Conservation (phyloP, 2,329 filamentous ascomycete species). For the Fusarium nurragi region DNA sequence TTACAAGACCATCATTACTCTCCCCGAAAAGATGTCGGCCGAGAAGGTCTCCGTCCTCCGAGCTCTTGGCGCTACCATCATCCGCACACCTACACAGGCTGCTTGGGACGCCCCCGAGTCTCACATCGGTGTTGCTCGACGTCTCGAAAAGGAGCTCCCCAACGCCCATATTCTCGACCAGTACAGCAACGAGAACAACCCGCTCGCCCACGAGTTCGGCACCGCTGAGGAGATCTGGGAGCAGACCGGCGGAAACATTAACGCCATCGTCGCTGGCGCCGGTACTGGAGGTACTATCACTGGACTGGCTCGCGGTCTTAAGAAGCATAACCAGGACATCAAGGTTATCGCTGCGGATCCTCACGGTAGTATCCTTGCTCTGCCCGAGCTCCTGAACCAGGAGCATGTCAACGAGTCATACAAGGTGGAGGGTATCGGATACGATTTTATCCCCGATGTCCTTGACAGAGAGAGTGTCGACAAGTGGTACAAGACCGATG, state of each 20-base stretch:
- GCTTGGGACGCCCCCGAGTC: slow-evolving; percentile 95
- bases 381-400: slow-evolving; percentile 82
- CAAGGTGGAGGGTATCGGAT: slow-evolving; percentile 98
- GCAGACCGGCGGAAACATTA: slow-evolving; percentile 85
- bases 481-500: slow-evolving; percentile 98
- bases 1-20: slow-evolving; percentile 98
- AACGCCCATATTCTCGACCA: slow-evolving; percentile 98
- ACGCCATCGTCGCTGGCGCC: slow-evolving; percentile 86
- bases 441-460: slow-evolving; percentile 97
- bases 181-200: slow-evolving; percentile 92
- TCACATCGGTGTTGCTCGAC: slow-evolving; percentile 92
- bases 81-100: slow-evolving; percentile 94
- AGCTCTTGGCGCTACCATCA: slow-evolving; percentile 95
- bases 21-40: slow-evolving; percentile 99
- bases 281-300: slow-evolving; percentile 97
- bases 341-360: slow-evolving; percentile 95
- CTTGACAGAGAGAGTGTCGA: slow-evolving; percentile 82
- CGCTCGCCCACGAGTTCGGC: slow-evolving; percentile 89
- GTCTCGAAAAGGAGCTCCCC: slow-evolving; percentile 93
- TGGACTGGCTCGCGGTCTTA: slow-evolving; percentile 83
- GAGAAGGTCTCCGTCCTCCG: slow-evolving; percentile 97
- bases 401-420: slow-evolving; percentile 84
- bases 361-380: slow-evolving; percentile 86
- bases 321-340: slow-evolving; percentile 85
- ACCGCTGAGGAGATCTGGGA: slow-evolving; percentile 97